A percentile compares a stretch with the other conserved stretches of the same genome.
phyloP scores from a whole-genome alignment of 2,329 filamentous ascomycete genomes.

The Apiospora arundinis region DNA sequence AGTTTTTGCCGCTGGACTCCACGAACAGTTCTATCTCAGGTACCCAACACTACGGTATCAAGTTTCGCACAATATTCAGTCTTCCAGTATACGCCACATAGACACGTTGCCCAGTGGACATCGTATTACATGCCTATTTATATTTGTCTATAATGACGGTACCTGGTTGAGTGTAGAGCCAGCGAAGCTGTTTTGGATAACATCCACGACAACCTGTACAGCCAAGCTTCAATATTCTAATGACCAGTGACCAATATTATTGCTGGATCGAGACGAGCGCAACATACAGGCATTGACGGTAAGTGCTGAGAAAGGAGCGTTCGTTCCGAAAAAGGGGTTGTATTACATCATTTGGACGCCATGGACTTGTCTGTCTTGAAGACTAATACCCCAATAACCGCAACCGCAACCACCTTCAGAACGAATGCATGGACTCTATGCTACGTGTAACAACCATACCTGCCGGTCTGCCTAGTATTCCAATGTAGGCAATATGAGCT shows the following conservation, averaged over 20 bases:
- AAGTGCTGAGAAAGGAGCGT: not conserved
- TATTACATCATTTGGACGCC: slow-evolving; percentile 30
- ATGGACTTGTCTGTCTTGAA: not conserved
- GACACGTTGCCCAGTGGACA: not conserved
- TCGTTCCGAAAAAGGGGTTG: not conserved
- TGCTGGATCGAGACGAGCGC: not conserved
- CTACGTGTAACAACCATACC: not conserved
- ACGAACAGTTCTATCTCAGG: not conserved
- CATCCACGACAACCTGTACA: not conserved
- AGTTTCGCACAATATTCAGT: too few species aligned
- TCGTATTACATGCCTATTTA: not conserved
- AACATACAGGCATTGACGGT: not conserved
- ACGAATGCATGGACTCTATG: not conserved
- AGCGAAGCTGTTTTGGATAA: too few species aligned
- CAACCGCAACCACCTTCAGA: too few species aligned
- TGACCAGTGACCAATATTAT: not conserved
- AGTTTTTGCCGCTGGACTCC: not conserved
- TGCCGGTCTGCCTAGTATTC: slow-evolving; percentile 22
- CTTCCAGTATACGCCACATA: too few species aligned
- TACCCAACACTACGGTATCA: too few species aligned
- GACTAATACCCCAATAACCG: not conserved
- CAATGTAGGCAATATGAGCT: slow-evolving; percentile 28
- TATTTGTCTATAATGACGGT: not conserved
- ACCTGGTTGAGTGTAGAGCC: not conserved
- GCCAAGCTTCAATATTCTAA: not conserved